phyloP scores from a whole-genome alignment of 345 rosid species.

The Pistacia vera region DNA sequence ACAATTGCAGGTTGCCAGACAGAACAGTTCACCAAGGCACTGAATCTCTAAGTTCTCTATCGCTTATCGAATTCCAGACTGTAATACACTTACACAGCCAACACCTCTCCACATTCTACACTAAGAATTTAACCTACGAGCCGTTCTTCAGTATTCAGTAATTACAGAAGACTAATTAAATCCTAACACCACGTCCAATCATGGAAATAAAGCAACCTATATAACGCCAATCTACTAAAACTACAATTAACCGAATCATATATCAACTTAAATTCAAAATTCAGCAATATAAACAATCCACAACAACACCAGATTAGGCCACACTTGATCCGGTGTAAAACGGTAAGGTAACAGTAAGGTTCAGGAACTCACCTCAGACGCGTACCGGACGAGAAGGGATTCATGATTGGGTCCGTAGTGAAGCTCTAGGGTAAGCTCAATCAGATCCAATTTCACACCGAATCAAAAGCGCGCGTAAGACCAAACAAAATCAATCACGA shows the following conservation, averaged over 20 bases:
- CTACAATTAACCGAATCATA: background rate
- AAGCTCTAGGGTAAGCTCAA: constrained; percentile 23
- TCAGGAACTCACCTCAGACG: constrained; percentile 74
- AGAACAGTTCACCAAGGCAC: background rate
- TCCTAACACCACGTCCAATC: background rate
- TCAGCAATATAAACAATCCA: background rate
- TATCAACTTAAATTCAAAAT: background rate
- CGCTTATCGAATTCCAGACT: background rate
- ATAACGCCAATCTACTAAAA: background rate
- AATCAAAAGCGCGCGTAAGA: constrained; percentile 17
- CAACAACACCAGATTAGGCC: background rate
- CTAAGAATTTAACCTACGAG: background rate
- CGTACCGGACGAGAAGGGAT: constrained; percentile 96
- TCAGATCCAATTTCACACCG: constrained; percentile 37
- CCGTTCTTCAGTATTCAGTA: background rate
- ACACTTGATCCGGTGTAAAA: constrained; percentile 7
- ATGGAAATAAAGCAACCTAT: background rate
- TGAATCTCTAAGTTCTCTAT: background rate
- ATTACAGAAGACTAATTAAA: background rate
- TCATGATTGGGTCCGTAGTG: constrained; percentile 73
- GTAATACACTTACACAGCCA: background rate
- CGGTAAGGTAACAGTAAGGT: constrained; percentile 12
- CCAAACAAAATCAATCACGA: constrained; percentile 2
- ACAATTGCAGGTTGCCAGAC: background rate
- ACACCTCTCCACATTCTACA: background rate